These are phyloP conservation scores for Coniochaeta hoffmannii DNA, from an alignment of 2,329 filamentous ascomycete species.

Conservation along the genomic window DNA sequence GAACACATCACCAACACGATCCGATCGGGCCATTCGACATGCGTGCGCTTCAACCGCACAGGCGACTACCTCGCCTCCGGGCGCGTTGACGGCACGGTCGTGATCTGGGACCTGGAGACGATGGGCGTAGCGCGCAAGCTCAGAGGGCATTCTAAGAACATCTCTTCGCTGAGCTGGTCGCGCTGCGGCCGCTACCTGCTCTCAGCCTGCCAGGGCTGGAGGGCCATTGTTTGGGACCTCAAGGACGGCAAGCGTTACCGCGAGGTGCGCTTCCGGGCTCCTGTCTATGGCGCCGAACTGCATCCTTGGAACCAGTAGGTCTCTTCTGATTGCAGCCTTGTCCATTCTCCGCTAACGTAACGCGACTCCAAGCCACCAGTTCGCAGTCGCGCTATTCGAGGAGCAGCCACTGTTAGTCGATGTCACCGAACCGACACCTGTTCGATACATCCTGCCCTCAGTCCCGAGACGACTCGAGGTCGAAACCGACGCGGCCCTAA, in stretches of 20 bases:
- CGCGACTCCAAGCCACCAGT: slow-evolving; percentile 55
- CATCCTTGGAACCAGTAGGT: slow-evolving; percentile 82
- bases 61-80: slow-evolving; percentile 94
- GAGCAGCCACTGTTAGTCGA: slow-evolving; percentile 87
- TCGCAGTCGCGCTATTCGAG: slow-evolving; percentile 89
- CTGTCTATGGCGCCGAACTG: slow-evolving; percentile 92
- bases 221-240: slow-evolving; percentile 92
- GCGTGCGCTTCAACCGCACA: slow-evolving; percentile 81
- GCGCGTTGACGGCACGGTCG: slow-evolving; percentile 86
- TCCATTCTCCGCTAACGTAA: slow-evolving; percentile 17
- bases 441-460: slow-evolving; percentile 73
- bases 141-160: slow-evolving; percentile 84
- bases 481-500: slow-evolving; percentile 60
- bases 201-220: slow-evolving; percentile 93
- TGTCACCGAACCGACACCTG: slow-evolving; percentile 58
- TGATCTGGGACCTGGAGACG: slow-evolving; percentile 95
- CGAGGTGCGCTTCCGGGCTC: slow-evolving; percentile 84
- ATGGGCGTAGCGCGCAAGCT: slow-evolving; percentile 94
- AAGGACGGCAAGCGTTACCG: slow-evolving; percentile 61
- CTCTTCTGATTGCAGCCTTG: background rate
- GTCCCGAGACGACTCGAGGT: slow-evolving; percentile 67
- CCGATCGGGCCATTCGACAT: slow-evolving; percentile 60
- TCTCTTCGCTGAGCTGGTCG: slow-evolving; percentile 94
- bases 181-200: slow-evolving; percentile 84
- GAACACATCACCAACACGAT: slow-evolving; percentile 85